Base-by-base conservation (phyloP, 73 alveolate genomes). In the Paramecium sonneborni region DNA sequence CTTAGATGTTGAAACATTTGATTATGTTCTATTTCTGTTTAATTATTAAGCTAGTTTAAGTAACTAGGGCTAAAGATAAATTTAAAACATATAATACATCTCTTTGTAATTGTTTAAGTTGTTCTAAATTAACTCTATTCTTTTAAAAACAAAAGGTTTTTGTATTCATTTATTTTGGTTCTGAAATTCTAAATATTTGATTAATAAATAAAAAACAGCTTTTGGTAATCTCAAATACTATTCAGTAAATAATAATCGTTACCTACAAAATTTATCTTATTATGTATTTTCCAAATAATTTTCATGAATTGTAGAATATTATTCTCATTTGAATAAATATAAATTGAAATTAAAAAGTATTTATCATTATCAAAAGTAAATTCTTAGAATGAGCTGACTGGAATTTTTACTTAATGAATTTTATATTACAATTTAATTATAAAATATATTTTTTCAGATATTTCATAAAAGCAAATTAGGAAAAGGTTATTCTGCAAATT, bases 381-480 rank as follows among this genome's bases (percentile, higher is more conserved):
- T n/a, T n/a, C n/a, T n/a, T n/a, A n/a, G n/a, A n/a, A n/a, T n/a
- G n/a, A n/a, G n/a, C n/a, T n/a, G n/a, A n/a, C n/a, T n/a, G n/a
- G n/a, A n/a, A n/a, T n/a, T n/a, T n/a, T n/a, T n/a, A n/a, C n/a
- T n/a, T n/a, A n/a, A n/a, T n/a, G n/a, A n/a, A n/a, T n/a, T n/a
- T n/a, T n/a, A n/a, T 52, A 18, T 52, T 18, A 52, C 8, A 52
- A 52, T 52, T 46, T 18, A 52, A 52, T 52, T 48, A 26, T 0
- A 14, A 48, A 52, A 52, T 52, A 52, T 52, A 52, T n/a, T 18
- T 52, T 52, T 52, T 52, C 32, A 52, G 20, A 52, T 52, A 52
- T n/a, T 15, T 79, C 90, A 79, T 9, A 79, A 39, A 10, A 79
- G 35, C 35, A 24, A 20, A 46, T 46, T 46, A 24, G 90, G 90